Base-by-base conservation (phyloP, 2,329 filamentous ascomycete genomes). In the Teratosphaeria pseudoeucalypti region DNA sequence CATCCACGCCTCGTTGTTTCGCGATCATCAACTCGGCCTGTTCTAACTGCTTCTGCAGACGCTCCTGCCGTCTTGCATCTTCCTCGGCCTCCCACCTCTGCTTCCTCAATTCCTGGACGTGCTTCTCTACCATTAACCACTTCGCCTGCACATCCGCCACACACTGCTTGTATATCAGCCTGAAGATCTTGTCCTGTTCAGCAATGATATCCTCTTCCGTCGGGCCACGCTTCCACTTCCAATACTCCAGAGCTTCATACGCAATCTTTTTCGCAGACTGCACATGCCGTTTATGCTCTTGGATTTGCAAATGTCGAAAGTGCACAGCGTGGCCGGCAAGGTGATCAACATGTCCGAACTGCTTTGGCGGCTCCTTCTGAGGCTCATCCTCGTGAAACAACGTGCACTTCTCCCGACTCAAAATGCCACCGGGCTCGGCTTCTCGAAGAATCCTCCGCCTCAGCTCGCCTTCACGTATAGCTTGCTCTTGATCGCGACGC, bases 261-360 rank as follows among this genome's bases (percentile, higher is more conserved):
- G 92, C 92, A 57, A 95, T 74, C 57, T 84, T 84, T 72, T 91
- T 95, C 1, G 92, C 92, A 2, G 82, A 79, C n/a, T 82, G 79
- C 39, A 84, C 84, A 73, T 97, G 92, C 12, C 86, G 81, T 63
- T 84, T 83, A 66, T 91, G 88, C 72, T 99, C 94, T 60, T 85
- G 83, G 2, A 86, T 75, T 76, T 97, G 83, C 39, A 97, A 79
- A 67, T 85, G 88, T 55, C 89, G 85, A 10, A 47, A 19, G 19
- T 39, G 55, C 1, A 14, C 2, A 60, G 88, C 86, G 62, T 95
- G 92, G 54, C 86, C 86, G 54, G 88, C 79, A 57, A 97, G 80
- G 70, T 97, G 89, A 69, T 97, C 92, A 69, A 85, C 82, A 66
- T 95, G 91, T n/a, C 88, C 85, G 79, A 90, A 97, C 68, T 94